phyloP scores from a whole-genome alignment of 2,329 filamentous ascomycete species.

The Colletotrichum falcatum region DNA sequence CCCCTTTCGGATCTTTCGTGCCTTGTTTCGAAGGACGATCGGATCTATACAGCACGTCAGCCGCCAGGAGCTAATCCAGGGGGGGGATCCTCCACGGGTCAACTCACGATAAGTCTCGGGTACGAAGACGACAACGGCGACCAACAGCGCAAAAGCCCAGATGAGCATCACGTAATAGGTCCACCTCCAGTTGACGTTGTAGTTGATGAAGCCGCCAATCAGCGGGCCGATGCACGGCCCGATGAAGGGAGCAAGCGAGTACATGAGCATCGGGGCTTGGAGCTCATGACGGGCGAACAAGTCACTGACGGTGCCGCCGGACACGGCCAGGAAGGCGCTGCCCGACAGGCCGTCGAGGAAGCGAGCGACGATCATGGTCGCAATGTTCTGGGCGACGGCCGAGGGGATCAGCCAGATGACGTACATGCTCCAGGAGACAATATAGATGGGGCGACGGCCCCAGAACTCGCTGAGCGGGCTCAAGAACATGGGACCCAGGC shows the following conservation, averaged over 20 bases:
- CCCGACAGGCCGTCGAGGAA: conserved; percentile 83
- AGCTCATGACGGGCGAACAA: conserved; percentile 77
- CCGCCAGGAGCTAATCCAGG: conserved; percentile 1
- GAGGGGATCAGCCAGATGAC: conserved; percentile 85
- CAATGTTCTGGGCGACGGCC: conserved; percentile 84
- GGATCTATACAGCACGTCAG: conserved; percentile 57
- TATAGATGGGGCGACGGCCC: conserved; percentile 84
- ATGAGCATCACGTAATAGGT: conserved; percentile 88
- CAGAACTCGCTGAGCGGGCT: conserved; percentile 81
- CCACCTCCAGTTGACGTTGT: conserved; percentile 81
- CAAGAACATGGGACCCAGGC: conserved; percentile 72
- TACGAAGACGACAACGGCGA: conserved; percentile 76
- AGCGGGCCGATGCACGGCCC: conserved; percentile 71
- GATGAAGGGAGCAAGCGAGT: conserved; percentile 73
- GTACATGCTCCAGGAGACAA: conserved; percentile 79
- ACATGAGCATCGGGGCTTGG: conserved; percentile 86
- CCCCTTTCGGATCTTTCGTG: conserved; percentile 74
- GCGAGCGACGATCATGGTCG: conserved; percentile 80
- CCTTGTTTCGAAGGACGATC: conserved; percentile 80
- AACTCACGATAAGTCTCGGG: conserved; percentile 85
- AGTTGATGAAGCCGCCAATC: conserved; percentile 85
- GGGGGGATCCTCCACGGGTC: conserved; percentile 23
- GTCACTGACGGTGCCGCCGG: conserved; percentile 88
- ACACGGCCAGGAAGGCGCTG: conserved; percentile 77
- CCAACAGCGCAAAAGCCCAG: conserved; percentile 76